phyloP scores from a whole-genome alignment of 1,284 basidiomycete species.

The Cutaneotrichosporon sp. region DNA sequence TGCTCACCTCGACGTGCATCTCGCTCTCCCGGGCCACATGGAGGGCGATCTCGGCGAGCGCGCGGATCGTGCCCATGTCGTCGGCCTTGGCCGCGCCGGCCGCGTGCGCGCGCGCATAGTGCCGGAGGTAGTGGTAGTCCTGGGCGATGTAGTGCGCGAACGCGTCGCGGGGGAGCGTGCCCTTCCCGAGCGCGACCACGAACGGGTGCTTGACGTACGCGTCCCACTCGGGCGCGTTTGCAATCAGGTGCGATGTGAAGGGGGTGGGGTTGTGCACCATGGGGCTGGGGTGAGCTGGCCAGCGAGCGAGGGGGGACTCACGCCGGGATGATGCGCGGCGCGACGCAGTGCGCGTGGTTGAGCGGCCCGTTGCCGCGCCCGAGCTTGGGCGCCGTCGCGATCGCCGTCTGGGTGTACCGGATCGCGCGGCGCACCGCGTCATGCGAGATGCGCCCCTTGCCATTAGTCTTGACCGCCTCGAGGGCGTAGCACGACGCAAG shows the following conservation, averaged over 20 bases:
- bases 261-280: constrained; percentile 67
- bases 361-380: constrained; percentile 83
- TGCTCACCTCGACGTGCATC: constrained; percentile 65
- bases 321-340: constrained; percentile 61
- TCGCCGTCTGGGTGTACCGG: constrained; percentile 73
- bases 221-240: constrained; percentile 62
- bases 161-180: constrained; percentile 64
- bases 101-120: constrained; percentile 57
- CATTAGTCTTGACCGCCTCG: background rate
- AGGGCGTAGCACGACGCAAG: constrained; percentile 60
- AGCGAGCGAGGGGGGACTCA: constrained; percentile 51
- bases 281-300: constrained; percentile 56
- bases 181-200: constrained; percentile 70
- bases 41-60: constrained; percentile 67
- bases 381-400: constrained; percentile 68
- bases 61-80: constrained; percentile 65
- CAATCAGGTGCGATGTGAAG: constrained; percentile 68
- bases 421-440: constrained; percentile 66
- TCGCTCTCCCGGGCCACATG: constrained; percentile 68
- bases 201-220: constrained; percentile 69
- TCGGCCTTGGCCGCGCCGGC: constrained; percentile 76
- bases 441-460: constrained; percentile 50
- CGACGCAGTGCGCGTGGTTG: constrained; percentile 76
- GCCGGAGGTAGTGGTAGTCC: constrained; percentile 58
- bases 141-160: constrained; percentile 84